Conservation (phyloP, 2,329 filamentous ascomycete genomes). For the Penicillium rolfsii region DNA sequence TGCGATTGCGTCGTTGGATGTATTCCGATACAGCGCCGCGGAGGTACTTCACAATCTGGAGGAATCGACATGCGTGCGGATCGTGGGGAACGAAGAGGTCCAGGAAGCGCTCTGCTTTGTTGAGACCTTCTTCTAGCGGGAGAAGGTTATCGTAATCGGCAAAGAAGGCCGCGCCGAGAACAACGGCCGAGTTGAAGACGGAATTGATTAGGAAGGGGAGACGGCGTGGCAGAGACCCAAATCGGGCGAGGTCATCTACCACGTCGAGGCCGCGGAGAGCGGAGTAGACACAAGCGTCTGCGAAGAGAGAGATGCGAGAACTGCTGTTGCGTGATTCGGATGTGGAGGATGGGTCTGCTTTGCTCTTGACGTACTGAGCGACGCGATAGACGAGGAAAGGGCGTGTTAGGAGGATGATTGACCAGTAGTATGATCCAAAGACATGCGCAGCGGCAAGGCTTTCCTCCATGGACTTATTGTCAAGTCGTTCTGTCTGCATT, state of each 20-base stretch:
- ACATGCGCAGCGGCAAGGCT: conserved; percentile 54
- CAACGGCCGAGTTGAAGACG: conserved; percentile 51
- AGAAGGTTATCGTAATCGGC: conserved; percentile 49
- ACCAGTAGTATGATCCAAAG: conserved; percentile 58
- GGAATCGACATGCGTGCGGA: conserved; percentile 42
- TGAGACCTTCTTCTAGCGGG: conserved; percentile 39
- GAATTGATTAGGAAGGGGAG: conserved; percentile 53
- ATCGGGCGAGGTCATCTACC: conserved; percentile 41
- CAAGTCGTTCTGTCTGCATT: conserved; percentile 50
- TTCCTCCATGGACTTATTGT: conserved; percentile 41
- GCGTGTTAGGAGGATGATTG: conserved; percentile 57
- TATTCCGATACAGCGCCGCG: conserved; percentile 44
- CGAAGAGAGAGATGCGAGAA: conserved; percentile 40
- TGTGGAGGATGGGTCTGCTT: conserved; percentile 24
- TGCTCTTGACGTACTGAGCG: conserved; percentile 43
- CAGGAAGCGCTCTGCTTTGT: conserved; percentile 41
- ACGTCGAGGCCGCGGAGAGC: conserved; percentile 47
- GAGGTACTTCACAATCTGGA: conserved; percentile 46
- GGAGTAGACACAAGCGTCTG: conserved; percentile 51
- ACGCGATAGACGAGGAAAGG: conserved; percentile 58
- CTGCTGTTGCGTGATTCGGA: conserved; percentile 30
- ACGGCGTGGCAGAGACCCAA: conserved; percentile 44
- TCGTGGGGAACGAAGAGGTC: conserved; percentile 41
- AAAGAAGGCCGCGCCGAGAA: conserved; percentile 51
- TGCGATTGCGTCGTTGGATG: conserved; percentile 41